Base-by-base conservation (phyloP, 805 yeast genomes). In the Candida coquimbonensis region DNA sequence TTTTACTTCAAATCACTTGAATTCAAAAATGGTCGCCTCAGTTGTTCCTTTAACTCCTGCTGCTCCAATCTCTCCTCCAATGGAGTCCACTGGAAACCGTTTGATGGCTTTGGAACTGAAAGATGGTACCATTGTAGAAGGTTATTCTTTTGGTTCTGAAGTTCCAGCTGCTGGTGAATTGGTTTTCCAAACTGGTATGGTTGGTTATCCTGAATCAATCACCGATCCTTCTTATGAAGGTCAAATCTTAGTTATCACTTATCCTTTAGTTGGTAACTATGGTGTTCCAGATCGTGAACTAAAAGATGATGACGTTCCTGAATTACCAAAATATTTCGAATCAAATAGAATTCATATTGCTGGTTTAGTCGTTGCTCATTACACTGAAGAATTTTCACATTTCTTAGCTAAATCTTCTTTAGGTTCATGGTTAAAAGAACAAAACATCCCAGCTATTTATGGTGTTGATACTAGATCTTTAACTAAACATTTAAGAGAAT, bases 161-260 rank as follows among this genome's bases (percentile, higher is more conserved):
- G 79, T 75, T 49, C 66, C 96, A 25, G 80, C 81, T 47, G 95
- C 98, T 47, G 99, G 99, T 77, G 99, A 93, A 72, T 80, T 95
- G 59, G 99, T 93, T 50, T 93, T 93, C 80, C 98, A 95, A 70
- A 93, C 99, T 52, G 98, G 99, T 74, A 90, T 93, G 96, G 98
- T 93, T 57, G 99, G 99, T 51, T 93, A 93, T 67, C 99, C 98
- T 37, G 99, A 93, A 69, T 82, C 97, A 44, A 80, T 93, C 67
- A 89, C 99, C 36, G 99, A 93, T 69, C 99, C 99, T 50, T 93
- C 98, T 39, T 93, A 93, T 69, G 90, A 87, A 63, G 99, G 99
- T 53, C 99, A 93, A 71, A 91, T 93, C 62, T 73, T 93, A 65
- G 97, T 93, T 53, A 86, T 93, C 68, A 93, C 99, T 45, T 93